These are phyloP conservation scores for Monilinia aucupariae DNA, from an alignment of 2,329 filamentous ascomycete genomes.

Conservation along the genomic window DNA sequence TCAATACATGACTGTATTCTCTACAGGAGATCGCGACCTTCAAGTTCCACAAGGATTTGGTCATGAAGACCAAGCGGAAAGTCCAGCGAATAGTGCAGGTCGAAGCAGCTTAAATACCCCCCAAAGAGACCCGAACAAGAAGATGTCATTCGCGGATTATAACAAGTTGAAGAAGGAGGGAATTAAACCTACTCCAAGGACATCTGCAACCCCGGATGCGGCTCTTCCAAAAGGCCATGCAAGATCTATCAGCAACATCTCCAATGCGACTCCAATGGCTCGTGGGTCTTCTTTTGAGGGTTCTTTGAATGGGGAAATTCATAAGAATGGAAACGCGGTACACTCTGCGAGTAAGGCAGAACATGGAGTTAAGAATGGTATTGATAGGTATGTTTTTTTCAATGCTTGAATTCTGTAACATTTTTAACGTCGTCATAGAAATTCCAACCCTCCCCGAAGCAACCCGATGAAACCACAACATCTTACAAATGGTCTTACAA, in stretches of 20 bases:
- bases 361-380: constrained; percentile 12
- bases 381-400: constrained; percentile 12
- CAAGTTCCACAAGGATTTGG: constrained; percentile 29
- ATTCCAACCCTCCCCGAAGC: constrained; percentile 20
- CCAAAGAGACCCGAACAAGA: constrained; percentile 30
- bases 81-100: constrained; percentile 25
- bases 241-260: constrained; percentile 24
- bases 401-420: neutral
- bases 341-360: constrained; percentile 13
- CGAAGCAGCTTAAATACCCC: constrained; percentile 32
- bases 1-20: constrained; percentile 34
- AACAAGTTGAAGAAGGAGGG: constrained; percentile 32
- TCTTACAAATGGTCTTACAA: constrained; percentile 30
- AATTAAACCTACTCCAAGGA: constrained; percentile 26
- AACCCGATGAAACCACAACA: constrained; percentile 51
- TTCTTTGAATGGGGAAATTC: constrained; percentile 17
- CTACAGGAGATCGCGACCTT: constrained; percentile 28
- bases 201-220: constrained; percentile 16
- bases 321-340: constrained; percentile 23
- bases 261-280: constrained; percentile 25
- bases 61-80: constrained; percentile 28
- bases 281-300: constrained; percentile 27
- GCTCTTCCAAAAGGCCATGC: constrained; percentile 21
- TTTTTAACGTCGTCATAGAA: constrained; percentile 4
- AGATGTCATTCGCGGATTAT: constrained; percentile 34